Conservation (phyloP, 805 yeast species). For the Candida germanica region DNA sequence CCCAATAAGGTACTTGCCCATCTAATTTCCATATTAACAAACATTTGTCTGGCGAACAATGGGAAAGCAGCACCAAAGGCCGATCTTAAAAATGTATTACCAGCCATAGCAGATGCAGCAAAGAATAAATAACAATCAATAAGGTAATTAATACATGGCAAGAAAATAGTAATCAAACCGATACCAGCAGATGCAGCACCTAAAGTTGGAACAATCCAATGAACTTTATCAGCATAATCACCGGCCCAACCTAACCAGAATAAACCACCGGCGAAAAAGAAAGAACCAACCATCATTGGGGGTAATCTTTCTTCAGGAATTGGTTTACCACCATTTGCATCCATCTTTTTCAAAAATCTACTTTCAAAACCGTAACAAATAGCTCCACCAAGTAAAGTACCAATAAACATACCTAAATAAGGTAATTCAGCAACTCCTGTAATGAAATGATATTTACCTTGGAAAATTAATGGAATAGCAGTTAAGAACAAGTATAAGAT, state of each 20-base stretch:
- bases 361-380: constrained; percentile 55
- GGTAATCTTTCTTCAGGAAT: constrained; percentile 80
- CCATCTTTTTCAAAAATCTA: constrained; percentile 45
- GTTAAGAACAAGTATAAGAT: constrained; percentile 45
- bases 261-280: constrained; percentile 72
- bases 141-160: constrained; percentile 57
- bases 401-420: constrained; percentile 71
- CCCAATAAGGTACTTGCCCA: constrained; percentile 59
- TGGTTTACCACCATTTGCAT: constrained; percentile 51
- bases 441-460: constrained; percentile 51
- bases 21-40: constrained; percentile 44
- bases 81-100: constrained; percentile 58
- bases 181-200: constrained; percentile 40
- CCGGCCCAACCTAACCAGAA: constrained; percentile 92
- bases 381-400: constrained; percentile 58
- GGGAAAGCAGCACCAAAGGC: constrained; percentile 62
- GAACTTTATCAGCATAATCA: constrained; percentile 64
- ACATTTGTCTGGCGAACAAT: constrained; percentile 53
- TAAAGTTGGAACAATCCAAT: constrained; percentile 67
- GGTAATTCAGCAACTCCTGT: constrained; percentile 75
- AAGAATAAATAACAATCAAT: constrained; percentile 57
- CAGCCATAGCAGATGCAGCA: constrained; percentile 66
- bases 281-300: constrained; percentile 71
- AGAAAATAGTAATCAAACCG: constrained; percentile 56
- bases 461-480: constrained; percentile 46